Conservation (phyloP, 1,284 basidiomycete species). For the Polyporus tsugae region DNA sequence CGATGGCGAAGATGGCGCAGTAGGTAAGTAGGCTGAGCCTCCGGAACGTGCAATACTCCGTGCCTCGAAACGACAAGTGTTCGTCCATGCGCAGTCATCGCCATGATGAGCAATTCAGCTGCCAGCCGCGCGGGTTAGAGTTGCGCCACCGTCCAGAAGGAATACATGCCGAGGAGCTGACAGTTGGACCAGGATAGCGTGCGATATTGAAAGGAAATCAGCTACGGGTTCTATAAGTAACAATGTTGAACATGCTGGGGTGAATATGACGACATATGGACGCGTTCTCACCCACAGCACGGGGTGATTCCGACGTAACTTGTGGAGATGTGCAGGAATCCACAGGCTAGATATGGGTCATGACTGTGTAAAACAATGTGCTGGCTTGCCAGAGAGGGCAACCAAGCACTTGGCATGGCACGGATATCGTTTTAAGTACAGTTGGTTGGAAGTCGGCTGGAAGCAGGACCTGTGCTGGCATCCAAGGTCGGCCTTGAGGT, state of each 20-base stretch:
- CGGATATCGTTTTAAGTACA: neutral
- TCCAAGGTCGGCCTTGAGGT: neutral
- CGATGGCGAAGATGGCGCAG: neutral
- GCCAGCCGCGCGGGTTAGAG: neutral
- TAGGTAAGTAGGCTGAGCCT: neutral
- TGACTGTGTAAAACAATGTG: too few relatives aligned
- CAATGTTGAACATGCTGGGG: neutral
- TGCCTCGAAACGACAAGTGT: conserved; percentile 1
- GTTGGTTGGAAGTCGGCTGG: neutral
- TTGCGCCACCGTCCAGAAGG: neutral
- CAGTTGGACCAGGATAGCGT: neutral
- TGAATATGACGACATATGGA: neutral
- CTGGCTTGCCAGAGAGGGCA: neutral
- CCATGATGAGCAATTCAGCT: conserved; percentile 2
- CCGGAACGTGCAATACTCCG: neutral
- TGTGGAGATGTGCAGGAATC: too few relatives aligned
- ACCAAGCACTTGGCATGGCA: neutral
- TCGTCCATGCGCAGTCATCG: conserved; percentile 7
- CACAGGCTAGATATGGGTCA: neutral
- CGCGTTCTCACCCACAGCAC: neutral
- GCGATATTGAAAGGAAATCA: neutral
- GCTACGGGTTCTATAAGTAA: neutral
- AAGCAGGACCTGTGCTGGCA: neutral
- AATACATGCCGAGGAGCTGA: neutral
- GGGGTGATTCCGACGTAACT: too few relatives aligned